Evolutionary conservation across 257 asterid genomes (phyloP), one percentile per base, ranked within the genome.

Genomic region (Petunia secreta): DNA sequence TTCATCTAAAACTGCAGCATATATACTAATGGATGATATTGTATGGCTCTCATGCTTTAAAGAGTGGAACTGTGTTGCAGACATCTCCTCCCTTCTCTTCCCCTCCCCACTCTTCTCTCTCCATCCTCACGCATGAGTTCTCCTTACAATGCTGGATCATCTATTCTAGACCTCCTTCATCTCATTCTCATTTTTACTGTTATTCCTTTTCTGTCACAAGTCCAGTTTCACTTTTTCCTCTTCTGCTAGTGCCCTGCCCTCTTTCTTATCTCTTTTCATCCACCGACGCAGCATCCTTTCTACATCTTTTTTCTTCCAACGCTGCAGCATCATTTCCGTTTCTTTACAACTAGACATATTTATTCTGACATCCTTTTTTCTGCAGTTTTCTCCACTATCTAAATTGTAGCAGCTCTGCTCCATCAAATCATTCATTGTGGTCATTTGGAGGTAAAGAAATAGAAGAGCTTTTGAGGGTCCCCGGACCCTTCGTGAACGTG

Each of bases 171-270:
- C 57, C 75, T 68, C 75, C n/a, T 16, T 44, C 75, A 68, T 46
- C 76, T 69, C 58, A 46, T 16, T 68, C 58, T 69, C 76, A 2
- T 69, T 25, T 46, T 46, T 5, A 57, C 76, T 69, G 76, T 46
- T 44, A 46, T 16, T 65, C 54, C 76, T 69, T 44, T 43, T 16
- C 76, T 44, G 76, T 46, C 76, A 69, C 58, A 69, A 46, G 76
- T 69, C 16, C 40, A 25, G 41, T 44, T 68, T 69, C 76, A 69
- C 41, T 69, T 16, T 41, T 69, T 69, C 58, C 40, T 16, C 38
- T 58, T 69, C 76, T 46, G 58, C 57, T 44, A 8, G 76, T 68
- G 37, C 43, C 43, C 58, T 44, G 57, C 59, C 16, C 41, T 25
- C n/a, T 68, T 44, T 52, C 40, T 5, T 25, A 69, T 69, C 41